Percentiles rank a stretch among this genome's conserved stretches.
phyloP scores from a whole-genome alignment of 2,329 filamentous ascomycete genomes.

The Talaromyces sp. region DNA sequence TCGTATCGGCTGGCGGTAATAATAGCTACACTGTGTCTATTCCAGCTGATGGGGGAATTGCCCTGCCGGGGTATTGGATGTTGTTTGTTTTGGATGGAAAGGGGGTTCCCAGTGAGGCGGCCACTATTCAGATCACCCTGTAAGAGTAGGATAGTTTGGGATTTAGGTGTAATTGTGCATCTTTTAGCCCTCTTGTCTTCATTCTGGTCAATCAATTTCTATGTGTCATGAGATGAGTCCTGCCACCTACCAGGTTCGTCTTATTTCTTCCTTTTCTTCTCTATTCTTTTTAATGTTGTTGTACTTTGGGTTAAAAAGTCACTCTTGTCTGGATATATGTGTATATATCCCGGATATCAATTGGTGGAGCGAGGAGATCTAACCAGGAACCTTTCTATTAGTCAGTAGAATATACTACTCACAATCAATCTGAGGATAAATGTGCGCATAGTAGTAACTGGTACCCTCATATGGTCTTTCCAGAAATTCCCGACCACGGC shows the following conservation, averaged over 20 bases:
- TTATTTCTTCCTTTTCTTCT: not conserved
- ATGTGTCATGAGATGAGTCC: not conserved
- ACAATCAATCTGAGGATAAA: not conserved
- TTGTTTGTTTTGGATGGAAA: constrained; percentile 45
- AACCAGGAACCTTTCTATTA: not conserved
- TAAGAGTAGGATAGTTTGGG: not conserved
- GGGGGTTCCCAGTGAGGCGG: constrained; percentile 44
- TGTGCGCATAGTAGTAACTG: not conserved
- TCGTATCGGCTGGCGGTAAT: constrained; percentile 14
- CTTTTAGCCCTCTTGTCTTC: not conserved
- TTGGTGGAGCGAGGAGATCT: not conserved
- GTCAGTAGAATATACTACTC: not conserved
- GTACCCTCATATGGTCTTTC: not conserved
- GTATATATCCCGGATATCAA: not conserved
- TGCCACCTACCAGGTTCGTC: not conserved
- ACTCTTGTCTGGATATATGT: not conserved
- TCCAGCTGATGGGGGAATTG: constrained; percentile 46
- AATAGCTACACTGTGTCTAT: constrained; percentile 27
- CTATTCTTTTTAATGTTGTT: not conserved
- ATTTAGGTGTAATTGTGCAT: not conserved
- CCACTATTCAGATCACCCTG: not conserved
- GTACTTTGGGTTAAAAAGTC: not conserved
- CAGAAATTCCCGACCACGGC: not conserved
- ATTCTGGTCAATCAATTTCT: not conserved
- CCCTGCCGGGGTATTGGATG: constrained; percentile 51